Evolutionary conservation across 169 alveolate species (phyloP).

Genomic region (Besnoitia besnoiti): DNA sequence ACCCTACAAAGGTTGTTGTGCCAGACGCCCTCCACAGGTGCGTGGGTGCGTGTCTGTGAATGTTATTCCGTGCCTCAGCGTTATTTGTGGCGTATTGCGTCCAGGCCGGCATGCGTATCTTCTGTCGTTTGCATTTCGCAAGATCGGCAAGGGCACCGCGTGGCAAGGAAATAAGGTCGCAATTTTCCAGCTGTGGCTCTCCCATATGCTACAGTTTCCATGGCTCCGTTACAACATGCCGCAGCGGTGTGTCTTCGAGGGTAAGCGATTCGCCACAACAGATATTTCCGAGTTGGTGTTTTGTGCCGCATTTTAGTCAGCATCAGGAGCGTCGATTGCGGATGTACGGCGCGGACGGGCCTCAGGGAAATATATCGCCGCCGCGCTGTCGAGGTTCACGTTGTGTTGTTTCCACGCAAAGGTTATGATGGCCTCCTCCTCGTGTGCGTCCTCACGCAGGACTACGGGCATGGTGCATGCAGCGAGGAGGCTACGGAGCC

Average conservation of each 20-base stretch:
- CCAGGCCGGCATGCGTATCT: conserved; percentile 57
- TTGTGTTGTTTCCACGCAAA: neutral
- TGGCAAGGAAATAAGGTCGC: conserved; percentile 68
- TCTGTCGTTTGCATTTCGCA: conserved; percentile 67
- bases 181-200: conserved; percentile 65
- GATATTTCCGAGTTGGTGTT: too few relatives aligned
- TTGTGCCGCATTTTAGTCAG: too few relatives aligned
- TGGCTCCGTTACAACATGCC: conserved; percentile 68
- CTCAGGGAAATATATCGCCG: too few relatives aligned
- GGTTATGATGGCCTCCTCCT: neutral
- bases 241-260: conserved; percentile 64
- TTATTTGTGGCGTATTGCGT: too few relatives aligned
- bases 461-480: conserved; percentile 72
- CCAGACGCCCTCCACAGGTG: too few relatives aligned
- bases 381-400: neutral
- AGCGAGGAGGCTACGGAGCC: conserved; percentile 70
- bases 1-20: too few relatives aligned
- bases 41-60: too few relatives aligned
- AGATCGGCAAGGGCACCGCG: conserved; percentile 68
- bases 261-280: too few relatives aligned
- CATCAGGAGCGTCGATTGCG: too few relatives aligned
- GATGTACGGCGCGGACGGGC: too few relatives aligned
- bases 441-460: conserved; percentile 23
- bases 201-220: conserved; percentile 69
- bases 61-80: too few relatives aligned